A percentile compares a stretch with the other conserved stretches of the same genome.
These are phyloP conservation scores for Saccharomycopsis capsularis DNA, from an alignment of 805 yeast genomes.

Conservation along the genomic window DNA sequence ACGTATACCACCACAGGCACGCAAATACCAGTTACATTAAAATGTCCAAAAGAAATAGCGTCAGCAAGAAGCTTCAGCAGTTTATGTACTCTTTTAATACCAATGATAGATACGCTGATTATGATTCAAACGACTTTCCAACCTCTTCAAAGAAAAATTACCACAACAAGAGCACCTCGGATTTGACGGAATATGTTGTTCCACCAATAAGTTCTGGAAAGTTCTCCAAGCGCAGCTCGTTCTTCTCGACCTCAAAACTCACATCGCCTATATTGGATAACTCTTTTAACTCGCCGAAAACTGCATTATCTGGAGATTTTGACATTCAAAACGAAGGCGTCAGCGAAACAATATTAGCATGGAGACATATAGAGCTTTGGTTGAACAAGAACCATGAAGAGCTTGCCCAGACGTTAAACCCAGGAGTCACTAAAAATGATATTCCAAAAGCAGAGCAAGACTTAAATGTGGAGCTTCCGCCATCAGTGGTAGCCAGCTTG, in stretches of 20 bases:
- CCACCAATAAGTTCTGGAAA: slow-evolving; percentile 31
- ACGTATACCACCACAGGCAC: not conserved
- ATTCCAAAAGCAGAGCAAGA: slow-evolving; percentile 79
- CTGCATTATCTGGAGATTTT: slow-evolving; percentile 25
- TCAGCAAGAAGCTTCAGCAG: slow-evolving; percentile 43
- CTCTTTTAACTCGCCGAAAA: slow-evolving; percentile 29
- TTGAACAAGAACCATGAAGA: slow-evolving; percentile 72
- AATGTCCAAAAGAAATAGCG: slow-evolving; percentile 11
- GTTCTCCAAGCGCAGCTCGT: slow-evolving; percentile 17
- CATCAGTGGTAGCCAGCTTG: slow-evolving; percentile 73
- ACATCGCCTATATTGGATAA: slow-evolving; percentile 20
- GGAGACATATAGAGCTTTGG: slow-evolving; percentile 90
- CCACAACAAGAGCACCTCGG: not conserved
- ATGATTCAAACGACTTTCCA: slow-evolving; percentile 37
- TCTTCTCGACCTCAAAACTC: slow-evolving; percentile 17
- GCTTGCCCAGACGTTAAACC: slow-evolving; percentile 66
- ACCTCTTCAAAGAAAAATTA: slow-evolving; percentile 9
- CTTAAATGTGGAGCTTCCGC: slow-evolving; percentile 64
- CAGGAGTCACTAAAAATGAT: slow-evolving; percentile 75
- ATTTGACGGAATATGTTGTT: slow-evolving; percentile 32
- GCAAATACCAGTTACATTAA: too few species aligned
- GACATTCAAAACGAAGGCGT: slow-evolving; percentile 36
- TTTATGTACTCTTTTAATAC: slow-evolving; percentile 58
- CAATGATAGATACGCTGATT: slow-evolving; percentile 65
- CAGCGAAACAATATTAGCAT: slow-evolving; percentile 67